A percentile compares a stretch with the other conserved stretches of the same genome.
Evolutionary conservation across 768 basidiomycete species (phyloP).

Genomic region (Suillus tomentosus): DNA sequence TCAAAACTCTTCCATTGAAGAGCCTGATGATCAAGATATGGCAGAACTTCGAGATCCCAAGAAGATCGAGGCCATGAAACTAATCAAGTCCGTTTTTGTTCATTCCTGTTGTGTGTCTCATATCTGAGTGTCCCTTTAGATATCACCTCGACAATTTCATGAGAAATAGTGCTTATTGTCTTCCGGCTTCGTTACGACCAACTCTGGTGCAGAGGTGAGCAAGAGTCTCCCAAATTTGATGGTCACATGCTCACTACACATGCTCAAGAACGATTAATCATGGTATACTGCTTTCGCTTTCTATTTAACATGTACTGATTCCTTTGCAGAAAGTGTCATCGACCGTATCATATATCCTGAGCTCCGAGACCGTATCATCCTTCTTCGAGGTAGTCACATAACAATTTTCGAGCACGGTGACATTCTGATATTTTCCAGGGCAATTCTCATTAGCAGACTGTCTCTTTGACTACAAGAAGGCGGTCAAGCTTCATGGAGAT

Average conservation of each 20-base stretch:
- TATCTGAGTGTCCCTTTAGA: slow-evolving; percentile 37
- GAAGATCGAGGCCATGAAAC: slow-evolving; percentile 76
- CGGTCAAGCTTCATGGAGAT: slow-evolving; percentile 82
- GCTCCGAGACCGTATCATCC: slow-evolving; percentile 87
- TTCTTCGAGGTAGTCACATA: slow-evolving; percentile 65
- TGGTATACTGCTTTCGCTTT: slow-evolving; percentile 45
- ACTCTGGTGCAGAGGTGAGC: slow-evolving; percentile 82
- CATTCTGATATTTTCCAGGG: slow-evolving; percentile 41
- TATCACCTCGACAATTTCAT: slow-evolving; percentile 93
- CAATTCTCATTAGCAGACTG: slow-evolving; percentile 83
- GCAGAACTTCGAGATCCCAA: slow-evolving; percentile 55
- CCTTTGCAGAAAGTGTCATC: slow-evolving; percentile 75
- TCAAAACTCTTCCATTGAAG: slow-evolving; percentile 31
- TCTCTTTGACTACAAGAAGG: slow-evolving; percentile 67
- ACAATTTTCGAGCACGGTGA: slow-evolving; percentile 12
- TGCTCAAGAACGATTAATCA: slow-evolving; percentile 74
- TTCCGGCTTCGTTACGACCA: slow-evolving; percentile 86
- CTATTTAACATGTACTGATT: slow-evolving; percentile 16
- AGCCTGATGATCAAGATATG: slow-evolving; percentile 59
- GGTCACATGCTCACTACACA: slow-evolving; percentile 7
- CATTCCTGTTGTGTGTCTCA: not conserved
- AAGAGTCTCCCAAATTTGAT: not conserved
- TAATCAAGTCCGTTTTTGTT: slow-evolving; percentile 61
- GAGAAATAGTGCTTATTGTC: slow-evolving; percentile 81
- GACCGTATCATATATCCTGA: slow-evolving; percentile 89